phyloP scores from a whole-genome alignment of 768 basidiomycete species.

The Tulasnella sp. region DNA sequence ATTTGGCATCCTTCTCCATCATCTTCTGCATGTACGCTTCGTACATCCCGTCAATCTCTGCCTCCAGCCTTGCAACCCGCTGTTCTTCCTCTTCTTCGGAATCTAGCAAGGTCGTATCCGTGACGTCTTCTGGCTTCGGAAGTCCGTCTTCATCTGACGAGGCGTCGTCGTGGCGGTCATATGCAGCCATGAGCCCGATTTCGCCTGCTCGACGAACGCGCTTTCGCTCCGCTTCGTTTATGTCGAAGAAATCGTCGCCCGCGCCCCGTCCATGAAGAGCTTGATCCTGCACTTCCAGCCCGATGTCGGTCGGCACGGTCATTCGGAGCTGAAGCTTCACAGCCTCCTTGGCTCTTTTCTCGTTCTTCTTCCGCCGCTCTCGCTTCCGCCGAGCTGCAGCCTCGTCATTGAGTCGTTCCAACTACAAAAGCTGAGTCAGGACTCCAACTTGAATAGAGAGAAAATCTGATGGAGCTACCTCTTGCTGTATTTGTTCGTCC shows the following conservation, averaged over 20 bases:
- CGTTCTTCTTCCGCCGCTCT: conserved; percentile 80
- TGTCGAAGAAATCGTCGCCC: conserved; percentile 74
- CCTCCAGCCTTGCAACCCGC: conserved; percentile 64
- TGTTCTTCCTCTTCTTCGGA: conserved; percentile 62
- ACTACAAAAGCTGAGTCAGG: conserved; percentile 44
- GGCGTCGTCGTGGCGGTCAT: conserved; percentile 41
- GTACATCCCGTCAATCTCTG: conserved; percentile 85
- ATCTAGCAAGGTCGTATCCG: conserved; percentile 46
- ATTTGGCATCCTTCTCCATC: conserved; percentile 82
- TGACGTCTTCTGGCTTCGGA: conserved; percentile 35
- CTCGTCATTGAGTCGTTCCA: conserved; percentile 78
- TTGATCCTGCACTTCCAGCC: conserved; percentile 75
- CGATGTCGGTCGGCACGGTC: conserved; percentile 96
- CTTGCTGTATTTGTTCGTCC: conserved; percentile 83
- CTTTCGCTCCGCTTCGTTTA: conserved; percentile 58
- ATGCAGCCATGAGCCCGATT: conserved; percentile 48
- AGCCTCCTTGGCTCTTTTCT: conserved; percentile 79
- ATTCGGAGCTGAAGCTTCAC: conserved; percentile 96
- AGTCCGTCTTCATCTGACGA: conserved; percentile 37
- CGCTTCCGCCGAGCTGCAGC: conserved; percentile 69
- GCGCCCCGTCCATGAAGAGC: conserved; percentile 67
- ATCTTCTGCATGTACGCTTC: conserved; percentile 77
- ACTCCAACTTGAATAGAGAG: not conserved
- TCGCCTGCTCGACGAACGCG: conserved; percentile 43
- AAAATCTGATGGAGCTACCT: conserved; percentile 51